Conservation (phyloP, 257 asterid genomes). For the Capsicum pubescens region DNA sequence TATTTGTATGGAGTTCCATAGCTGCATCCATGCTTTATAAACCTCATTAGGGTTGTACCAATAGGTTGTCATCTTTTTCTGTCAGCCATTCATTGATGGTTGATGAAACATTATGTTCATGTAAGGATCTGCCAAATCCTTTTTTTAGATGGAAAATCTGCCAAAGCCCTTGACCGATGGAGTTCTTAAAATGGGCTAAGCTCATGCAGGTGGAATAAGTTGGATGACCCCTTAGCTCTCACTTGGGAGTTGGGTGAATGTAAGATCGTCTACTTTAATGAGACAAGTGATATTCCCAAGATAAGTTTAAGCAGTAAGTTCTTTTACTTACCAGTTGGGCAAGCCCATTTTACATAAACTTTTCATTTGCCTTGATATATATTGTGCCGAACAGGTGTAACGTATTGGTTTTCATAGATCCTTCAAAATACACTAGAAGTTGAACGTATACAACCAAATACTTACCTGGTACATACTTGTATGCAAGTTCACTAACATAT, state of each 20-base stretch:
- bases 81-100: neutral
- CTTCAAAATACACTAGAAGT: neutral
- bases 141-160: neutral
- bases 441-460: neutral
- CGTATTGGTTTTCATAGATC: neutral
- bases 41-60: constrained; percentile 13
- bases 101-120: neutral
- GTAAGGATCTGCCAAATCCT: too few relatives aligned
- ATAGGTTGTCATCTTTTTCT: neutral
- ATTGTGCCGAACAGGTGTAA: neutral
- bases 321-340: neutral
- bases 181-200: neutral
- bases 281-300: neutral
- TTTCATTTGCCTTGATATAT: constrained; percentile 10
- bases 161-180: neutral
- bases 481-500: neutral
- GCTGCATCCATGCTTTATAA: neutral
- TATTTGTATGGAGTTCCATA: neutral
- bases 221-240: constrained; percentile 8
- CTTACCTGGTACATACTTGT: constrained; percentile 2
- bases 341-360: constrained; percentile 18
- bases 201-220: constrained; percentile 1
- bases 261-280: neutral
- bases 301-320: constrained; percentile 1
- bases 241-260: neutral